Percentiles rank a stretch among this genome's conserved stretches.
These are phyloP conservation scores for Pythium apleroticum DNA, from an alignment of 352 stramenopile species.

Conservation along the genomic window DNA sequence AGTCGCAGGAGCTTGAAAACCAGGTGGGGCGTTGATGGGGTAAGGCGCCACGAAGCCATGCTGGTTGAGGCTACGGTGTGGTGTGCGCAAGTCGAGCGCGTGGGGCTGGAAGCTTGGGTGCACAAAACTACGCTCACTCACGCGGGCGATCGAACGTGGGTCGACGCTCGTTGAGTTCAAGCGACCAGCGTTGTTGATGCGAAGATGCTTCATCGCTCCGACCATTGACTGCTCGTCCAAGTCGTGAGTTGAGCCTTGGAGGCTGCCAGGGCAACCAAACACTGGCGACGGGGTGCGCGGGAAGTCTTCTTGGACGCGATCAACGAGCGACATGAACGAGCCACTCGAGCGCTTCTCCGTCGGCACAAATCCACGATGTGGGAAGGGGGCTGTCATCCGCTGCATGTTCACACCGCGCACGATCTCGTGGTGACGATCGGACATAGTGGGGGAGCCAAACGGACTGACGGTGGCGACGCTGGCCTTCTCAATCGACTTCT, in stretches of 20 bases:
- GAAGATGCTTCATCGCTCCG: constrained; percentile 25
- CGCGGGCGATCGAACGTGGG: neutral
- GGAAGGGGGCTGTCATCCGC: neutral
- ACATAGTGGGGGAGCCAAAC: constrained; percentile 11
- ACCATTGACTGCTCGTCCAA: constrained; percentile 18
- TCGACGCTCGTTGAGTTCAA: neutral
- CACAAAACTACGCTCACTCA: constrained; percentile 8
- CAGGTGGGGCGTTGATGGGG: constrained; percentile 18
- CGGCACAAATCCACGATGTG: constrained; percentile 7
- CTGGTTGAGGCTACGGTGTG: constrained; percentile 19
- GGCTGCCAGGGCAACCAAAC: constrained; percentile 32
- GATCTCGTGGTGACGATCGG: constrained; percentile 3
- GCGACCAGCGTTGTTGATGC: constrained; percentile 8
- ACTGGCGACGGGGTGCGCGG: constrained; percentile 64
- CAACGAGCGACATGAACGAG: constrained; percentile 50
- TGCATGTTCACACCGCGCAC: neutral
- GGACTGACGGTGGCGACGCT: constrained; percentile 26
- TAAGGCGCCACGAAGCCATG: constrained; percentile 5
- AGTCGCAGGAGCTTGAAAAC: constrained; percentile 17
- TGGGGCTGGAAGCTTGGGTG: constrained; percentile 9
- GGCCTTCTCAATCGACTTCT: constrained; percentile 21
- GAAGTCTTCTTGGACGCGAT: constrained; percentile 83
- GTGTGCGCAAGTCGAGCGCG: constrained; percentile 18
- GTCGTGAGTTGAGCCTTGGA: neutral
- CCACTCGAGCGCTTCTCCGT: constrained; percentile 6